A percentile compares a stretch with the other conserved stretches of the same genome.
phyloP scores from a whole-genome alignment of 2,329 filamentous ascomycete species.

The Cyanodermella asteris region DNA sequence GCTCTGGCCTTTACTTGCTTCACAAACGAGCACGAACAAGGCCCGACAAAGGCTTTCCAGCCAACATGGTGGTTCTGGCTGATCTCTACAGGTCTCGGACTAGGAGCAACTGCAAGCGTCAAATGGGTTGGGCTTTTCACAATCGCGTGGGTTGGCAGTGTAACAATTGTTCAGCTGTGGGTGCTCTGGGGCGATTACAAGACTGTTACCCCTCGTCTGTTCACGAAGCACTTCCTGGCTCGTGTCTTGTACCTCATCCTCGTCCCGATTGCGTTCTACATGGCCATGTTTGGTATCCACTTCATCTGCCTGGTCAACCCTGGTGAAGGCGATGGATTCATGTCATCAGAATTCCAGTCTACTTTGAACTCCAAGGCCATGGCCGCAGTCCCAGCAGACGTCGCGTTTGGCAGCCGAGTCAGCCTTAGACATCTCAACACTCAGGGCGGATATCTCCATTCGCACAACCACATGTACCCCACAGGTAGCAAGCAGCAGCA shows the following conservation, averaged over 20 bases:
- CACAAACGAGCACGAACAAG: slow-evolving; percentile 89
- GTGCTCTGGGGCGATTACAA: slow-evolving; percentile 74
- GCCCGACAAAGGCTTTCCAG: slow-evolving; percentile 68
- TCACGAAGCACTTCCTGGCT: slow-evolving; percentile 85
- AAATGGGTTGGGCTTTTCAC: slow-evolving; percentile 99
- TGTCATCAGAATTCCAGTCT: slow-evolving; percentile 97
- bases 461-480: slow-evolving; percentile 92
- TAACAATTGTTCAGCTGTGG: slow-evolving; percentile 88
- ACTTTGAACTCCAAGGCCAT: slow-evolving; percentile 93
- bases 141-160: slow-evolving; percentile 85
- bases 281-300: slow-evolving; percentile 93
- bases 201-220: slow-evolving; percentile 64
- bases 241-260: slow-evolving; percentile 79
- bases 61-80: slow-evolving; percentile 98
- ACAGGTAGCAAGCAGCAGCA: slow-evolving; percentile 96
- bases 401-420: slow-evolving; percentile 71
- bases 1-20: slow-evolving; percentile 80
- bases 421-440: slow-evolving; percentile 86
- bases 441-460: slow-evolving; percentile 92
- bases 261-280: slow-evolving; percentile 75
- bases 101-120: slow-evolving; percentile 81
- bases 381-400: slow-evolving; percentile 83
- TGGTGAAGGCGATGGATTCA: slow-evolving; percentile 94
- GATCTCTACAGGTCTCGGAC: slow-evolving; percentile 57
- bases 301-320: slow-evolving; percentile 85